Evolutionary conservation across 192 early-diverging fungal genomes (phyloP), one percentile per base, ranked within the genome.

Genomic region (Coemansia reversa): DNA sequence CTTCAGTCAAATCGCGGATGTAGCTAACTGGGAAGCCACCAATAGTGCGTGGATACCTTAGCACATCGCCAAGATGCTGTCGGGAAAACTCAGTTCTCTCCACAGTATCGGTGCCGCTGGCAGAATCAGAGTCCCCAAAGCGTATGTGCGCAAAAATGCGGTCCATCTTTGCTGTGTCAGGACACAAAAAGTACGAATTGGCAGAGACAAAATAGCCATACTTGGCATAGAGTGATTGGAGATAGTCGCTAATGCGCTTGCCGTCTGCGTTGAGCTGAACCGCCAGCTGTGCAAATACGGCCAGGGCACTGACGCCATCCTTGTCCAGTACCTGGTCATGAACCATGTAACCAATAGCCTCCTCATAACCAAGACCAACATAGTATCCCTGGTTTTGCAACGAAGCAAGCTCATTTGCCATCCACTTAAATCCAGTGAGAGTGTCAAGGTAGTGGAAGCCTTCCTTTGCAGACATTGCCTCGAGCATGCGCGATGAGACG

Each of bases 401-500:
- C 9, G 85, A 81, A 29, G 89, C 84, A 28, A 90, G 89, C 32
- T 84, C 79, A 75, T 96, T 97, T 20, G 92, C 91, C 58, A 97
- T 86, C 91, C 93, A 97, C 74, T 97, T 97, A 85, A 97, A 96
- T 27, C 95, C 95, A 9, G 95, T 97, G 50, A 96, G 82, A 2
- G 95, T 95, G 68, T 96, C 95, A 47, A 89, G 88, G 72, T 93
- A 97, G 35, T 80, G 77, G 62, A 95, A 86, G 8, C 93, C 92
- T 62, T 94, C 90, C 6, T 70, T 70, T 19, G 80, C 73, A 0
- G 91, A 90, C 76, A 97, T 84, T 30, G 75, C 83, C 30, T 74
- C 81, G 50, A 97, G 84, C 87, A 96, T 91, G 52, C 87, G 90
- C 22, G 92, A 93, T 9, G 91, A 93, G 7, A 96, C 95, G 0